Conservation (phyloP, 106 monocot genomes). For the Platanthera zijinensis region DNA sequence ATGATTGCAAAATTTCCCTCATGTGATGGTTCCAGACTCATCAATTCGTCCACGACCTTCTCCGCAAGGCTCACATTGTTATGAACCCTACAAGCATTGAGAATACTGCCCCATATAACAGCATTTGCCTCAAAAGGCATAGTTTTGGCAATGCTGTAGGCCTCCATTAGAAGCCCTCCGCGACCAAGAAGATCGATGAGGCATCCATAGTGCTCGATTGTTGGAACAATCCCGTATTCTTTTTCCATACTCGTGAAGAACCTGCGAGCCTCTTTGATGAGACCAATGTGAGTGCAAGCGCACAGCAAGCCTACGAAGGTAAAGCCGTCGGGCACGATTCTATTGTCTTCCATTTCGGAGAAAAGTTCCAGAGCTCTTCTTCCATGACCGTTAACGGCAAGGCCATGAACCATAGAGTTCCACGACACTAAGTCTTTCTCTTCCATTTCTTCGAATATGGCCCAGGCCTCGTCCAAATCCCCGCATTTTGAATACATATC, state of each 20-base stretch:
- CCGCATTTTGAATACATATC: slow-evolving; percentile 90
- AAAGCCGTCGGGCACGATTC: slow-evolving; percentile 52
- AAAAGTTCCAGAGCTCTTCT: slow-evolving; percentile 57
- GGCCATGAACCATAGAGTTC: slow-evolving; percentile 75
- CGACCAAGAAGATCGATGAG: slow-evolving; percentile 76
- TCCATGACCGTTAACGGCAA: slow-evolving; percentile 65
- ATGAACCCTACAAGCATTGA: slow-evolving; percentile 62
- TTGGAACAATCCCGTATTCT: slow-evolving; percentile 48
- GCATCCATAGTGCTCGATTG: slow-evolving; percentile 86
- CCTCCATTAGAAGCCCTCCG: slow-evolving; percentile 58
- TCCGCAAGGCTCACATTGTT: slow-evolving; percentile 64
- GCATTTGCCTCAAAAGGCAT: slow-evolving; percentile 79
- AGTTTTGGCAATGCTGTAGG: slow-evolving; percentile 35
- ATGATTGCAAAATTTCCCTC: slow-evolving; percentile 55
- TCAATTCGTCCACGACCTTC: slow-evolving; percentile 39
- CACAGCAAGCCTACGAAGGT: slow-evolving; percentile 62
- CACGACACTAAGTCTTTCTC: slow-evolving; percentile 59
- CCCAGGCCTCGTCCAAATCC: slow-evolving; percentile 39
- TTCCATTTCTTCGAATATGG: slow-evolving; percentile 36
- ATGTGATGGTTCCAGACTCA: slow-evolving; percentile 37
- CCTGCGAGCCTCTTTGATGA: slow-evolving; percentile 48
- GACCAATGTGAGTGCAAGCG: slow-evolving; percentile 63
- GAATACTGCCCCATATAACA: slow-evolving; percentile 64
- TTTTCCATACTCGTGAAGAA: slow-evolving; percentile 62
- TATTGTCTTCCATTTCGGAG: slow-evolving; percentile 42